Evolutionary conservation across 495 filamentous ascomycete species (phyloP).

Genomic region (Podospora pseudoanserina): DNA sequence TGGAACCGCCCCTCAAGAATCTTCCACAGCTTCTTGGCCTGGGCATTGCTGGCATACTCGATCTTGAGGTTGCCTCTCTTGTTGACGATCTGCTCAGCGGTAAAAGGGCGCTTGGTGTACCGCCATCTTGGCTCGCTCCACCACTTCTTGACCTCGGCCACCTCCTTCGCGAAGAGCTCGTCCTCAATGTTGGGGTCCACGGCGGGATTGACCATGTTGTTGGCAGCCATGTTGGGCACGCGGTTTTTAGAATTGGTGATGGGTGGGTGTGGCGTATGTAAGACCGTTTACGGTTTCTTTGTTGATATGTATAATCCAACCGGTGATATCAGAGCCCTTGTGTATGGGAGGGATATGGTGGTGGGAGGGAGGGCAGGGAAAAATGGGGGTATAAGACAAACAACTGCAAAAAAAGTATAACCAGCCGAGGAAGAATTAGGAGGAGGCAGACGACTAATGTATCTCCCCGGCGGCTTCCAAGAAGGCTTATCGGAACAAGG

Average conservation of each 20-base stretch:
- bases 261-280: constrained; percentile 1
- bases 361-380: background rate
- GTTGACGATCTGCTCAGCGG: constrained; percentile 91
- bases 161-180: constrained; percentile 71
- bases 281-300: background rate
- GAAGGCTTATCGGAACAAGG: constrained; percentile 8
- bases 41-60: constrained; percentile 81
- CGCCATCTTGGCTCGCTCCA: constrained; percentile 91
- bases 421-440: constrained; percentile 17
- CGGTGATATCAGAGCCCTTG: background rate
- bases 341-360: constrained; percentile 7
- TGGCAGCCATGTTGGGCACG: constrained; percentile 49
- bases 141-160: constrained; percentile 86
- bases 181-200: constrained; percentile 71
- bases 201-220: constrained; percentile 51
- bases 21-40: constrained; percentile 91
- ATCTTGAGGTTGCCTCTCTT: constrained; percentile 92
- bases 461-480: background rate
- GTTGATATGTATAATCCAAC: background rate
- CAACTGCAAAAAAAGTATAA: constrained; percentile 14
- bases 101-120: constrained; percentile 88
- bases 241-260: background rate
- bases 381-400: background rate
- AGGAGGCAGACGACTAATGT: constrained; percentile 1
- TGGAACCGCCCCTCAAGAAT: constrained; percentile 82